Percentiles rank a stretch among this genome's conserved stretches.
Conservation (phyloP, 805 yeast genomes). For the Pichia nanzhaoensis region DNA sequence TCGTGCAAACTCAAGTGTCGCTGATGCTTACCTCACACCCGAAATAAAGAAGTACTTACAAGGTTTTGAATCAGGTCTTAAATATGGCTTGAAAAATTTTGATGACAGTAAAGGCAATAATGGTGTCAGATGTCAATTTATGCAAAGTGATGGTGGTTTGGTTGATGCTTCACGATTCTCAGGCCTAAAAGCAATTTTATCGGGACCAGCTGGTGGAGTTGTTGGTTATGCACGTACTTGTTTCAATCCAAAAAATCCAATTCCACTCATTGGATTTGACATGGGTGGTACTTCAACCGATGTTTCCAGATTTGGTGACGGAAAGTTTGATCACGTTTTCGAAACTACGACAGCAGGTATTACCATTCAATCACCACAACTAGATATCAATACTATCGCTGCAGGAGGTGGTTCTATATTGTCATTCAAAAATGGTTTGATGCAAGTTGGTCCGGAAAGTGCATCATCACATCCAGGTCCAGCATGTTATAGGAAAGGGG, state of each 20-base stretch:
- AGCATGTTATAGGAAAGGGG: slow-evolving; percentile 78
- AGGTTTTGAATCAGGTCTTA: slow-evolving; percentile 57
- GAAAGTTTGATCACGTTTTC: slow-evolving; percentile 68
- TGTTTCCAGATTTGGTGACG: slow-evolving; percentile 63
- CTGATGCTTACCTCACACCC: slow-evolving; percentile 81
- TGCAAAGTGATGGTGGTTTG: slow-evolving; percentile 96
- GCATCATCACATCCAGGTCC: slow-evolving; percentile 91
- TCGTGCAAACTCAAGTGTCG: slow-evolving; percentile 70
- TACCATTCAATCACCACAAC: slow-evolving; percentile 76
- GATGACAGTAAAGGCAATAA: slow-evolving; percentile 20
- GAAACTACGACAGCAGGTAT: slow-evolving; percentile 82
- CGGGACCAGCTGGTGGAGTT: slow-evolving; percentile 98
- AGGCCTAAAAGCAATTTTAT: slow-evolving; percentile 79
- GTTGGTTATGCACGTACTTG: slow-evolving; percentile 89
- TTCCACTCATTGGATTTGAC: slow-evolving; percentile 75
- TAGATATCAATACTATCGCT: slow-evolving; percentile 76
- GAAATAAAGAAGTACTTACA: slow-evolving; percentile 59
- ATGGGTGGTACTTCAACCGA: slow-evolving; percentile 93
- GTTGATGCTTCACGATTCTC: slow-evolving; percentile 79
- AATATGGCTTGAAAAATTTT: slow-evolving; percentile 38
- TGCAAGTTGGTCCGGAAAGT: slow-evolving; percentile 80
- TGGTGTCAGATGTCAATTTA: slow-evolving; percentile 64
- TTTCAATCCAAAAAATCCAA: slow-evolving; percentile 43
- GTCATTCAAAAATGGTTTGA: slow-evolving; percentile 62
- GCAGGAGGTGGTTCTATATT: slow-evolving; percentile 79